phyloP scores from a whole-genome alignment of 2,329 filamentous ascomycete genomes.

The Pestalotiopsis sp. region DNA sequence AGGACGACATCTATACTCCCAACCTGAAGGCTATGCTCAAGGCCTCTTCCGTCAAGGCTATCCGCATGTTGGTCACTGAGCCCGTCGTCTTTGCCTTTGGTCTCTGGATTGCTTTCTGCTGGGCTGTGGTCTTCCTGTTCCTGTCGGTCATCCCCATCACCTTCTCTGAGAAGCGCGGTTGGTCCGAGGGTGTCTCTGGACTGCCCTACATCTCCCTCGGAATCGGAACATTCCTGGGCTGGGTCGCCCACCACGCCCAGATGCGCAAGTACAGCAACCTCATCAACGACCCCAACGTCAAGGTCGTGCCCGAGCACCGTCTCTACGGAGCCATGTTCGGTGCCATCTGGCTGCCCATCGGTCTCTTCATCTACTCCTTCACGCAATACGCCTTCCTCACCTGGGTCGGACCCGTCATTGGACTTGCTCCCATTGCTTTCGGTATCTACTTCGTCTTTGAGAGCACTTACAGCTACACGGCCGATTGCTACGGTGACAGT shows the following conservation, averaged over 20 bases:
- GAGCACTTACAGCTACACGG: slow-evolving; percentile 48
- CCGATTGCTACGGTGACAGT: slow-evolving; percentile 52
- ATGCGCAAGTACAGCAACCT: slow-evolving; percentile 49
- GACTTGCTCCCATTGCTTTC: slow-evolving; percentile 51
- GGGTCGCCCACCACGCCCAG: slow-evolving; percentile 50
- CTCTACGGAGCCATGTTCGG: slow-evolving; percentile 53
- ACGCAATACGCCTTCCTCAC: slow-evolving; percentile 51
- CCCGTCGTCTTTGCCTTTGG: slow-evolving; percentile 32
- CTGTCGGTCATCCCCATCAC: slow-evolving; percentile 53
- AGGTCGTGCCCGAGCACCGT: slow-evolving; percentile 45
- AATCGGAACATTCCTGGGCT: slow-evolving; percentile 51
- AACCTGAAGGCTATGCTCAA: slow-evolving; percentile 47
- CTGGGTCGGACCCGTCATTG: slow-evolving; percentile 53
- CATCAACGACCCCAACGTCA: slow-evolving; percentile 37
- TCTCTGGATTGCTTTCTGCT: slow-evolving; percentile 55
- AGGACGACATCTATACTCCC: slow-evolving; percentile 54
- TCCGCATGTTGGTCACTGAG: slow-evolving; percentile 23
- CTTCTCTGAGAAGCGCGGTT: slow-evolving; percentile 53
- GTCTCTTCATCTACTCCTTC: slow-evolving; percentile 56
- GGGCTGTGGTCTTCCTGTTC: slow-evolving; percentile 58
- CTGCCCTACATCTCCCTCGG: slow-evolving; percentile 55
- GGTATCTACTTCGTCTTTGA: slow-evolving; percentile 53
- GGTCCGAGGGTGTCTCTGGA: slow-evolving; percentile 51
- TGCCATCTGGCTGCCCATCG: slow-evolving; percentile 47
- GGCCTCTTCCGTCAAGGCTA: slow-evolving; percentile 53